A percentile compares a stretch with the other conserved stretches of the same genome.
phyloP scores from a whole-genome alignment of 2,329 filamentous ascomycete genomes.

The Colletotrichum sp. region DNA sequence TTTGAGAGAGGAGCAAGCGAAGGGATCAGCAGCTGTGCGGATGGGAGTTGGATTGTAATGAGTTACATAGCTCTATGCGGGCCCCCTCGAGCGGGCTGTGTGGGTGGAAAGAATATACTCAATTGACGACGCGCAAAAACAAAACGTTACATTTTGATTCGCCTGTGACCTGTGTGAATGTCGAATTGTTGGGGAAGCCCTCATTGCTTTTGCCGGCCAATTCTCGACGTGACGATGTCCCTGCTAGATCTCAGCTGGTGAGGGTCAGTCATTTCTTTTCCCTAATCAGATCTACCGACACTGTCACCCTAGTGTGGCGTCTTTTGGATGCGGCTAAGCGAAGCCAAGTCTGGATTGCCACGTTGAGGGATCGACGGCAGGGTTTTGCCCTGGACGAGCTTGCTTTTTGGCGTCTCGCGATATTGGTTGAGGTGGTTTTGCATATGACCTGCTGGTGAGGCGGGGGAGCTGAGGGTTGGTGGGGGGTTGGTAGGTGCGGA shows the following conservation, averaged over 20 bases:
- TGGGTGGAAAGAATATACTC: background rate
- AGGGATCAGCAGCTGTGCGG: background rate
- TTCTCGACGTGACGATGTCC: background rate
- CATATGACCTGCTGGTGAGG: background rate
- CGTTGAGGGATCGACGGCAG: background rate
- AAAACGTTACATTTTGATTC: background rate
- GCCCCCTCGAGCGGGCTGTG: background rate
- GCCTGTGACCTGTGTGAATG: background rate
- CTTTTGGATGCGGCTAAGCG: background rate
- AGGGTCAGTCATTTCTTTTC: background rate
- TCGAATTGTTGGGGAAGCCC: background rate
- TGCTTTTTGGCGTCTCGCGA: background rate
- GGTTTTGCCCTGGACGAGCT: background rate
- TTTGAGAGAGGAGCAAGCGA: background rate
- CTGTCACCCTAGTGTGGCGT: background rate
- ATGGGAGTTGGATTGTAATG: background rate
- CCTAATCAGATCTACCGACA: background rate
- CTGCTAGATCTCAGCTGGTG: background rate
- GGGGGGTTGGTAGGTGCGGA: background rate
- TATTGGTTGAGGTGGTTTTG: background rate
- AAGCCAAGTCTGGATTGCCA: background rate
- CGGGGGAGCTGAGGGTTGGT: background rate
- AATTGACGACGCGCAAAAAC: background rate
- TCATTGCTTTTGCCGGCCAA: background rate
- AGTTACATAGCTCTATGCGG: background rate